Evolutionary conservation across 2,329 filamentous ascomycete genomes (phyloP).

Genomic region (Colletotrichum scovillei): DNA sequence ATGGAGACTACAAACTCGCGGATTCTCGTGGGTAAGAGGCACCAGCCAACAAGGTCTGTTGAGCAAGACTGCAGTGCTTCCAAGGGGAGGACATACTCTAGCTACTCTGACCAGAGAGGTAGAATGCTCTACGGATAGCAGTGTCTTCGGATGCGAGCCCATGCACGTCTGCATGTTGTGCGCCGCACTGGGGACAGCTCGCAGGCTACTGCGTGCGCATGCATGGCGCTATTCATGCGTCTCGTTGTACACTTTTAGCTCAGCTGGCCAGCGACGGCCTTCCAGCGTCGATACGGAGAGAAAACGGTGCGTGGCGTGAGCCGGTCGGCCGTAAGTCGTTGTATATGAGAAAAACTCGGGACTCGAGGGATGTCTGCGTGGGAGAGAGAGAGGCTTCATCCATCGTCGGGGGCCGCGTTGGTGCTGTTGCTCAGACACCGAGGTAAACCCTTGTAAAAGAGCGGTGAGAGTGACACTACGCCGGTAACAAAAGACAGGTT

Average conservation of each 20-base stretch:
- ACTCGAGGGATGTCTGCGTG: not conserved
- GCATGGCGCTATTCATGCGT: constrained; percentile 34
- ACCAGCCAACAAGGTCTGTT: not conserved
- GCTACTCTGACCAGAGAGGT: constrained; percentile 4
- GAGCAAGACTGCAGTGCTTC: constrained; percentile 6
- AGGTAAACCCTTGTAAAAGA: constrained; percentile 20
- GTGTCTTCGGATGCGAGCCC: constrained; percentile 24
- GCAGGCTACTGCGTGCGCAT: constrained; percentile 25
- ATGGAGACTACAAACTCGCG: not conserved
- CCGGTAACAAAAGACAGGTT: constrained; percentile 6
- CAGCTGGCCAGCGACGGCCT: not conserved
- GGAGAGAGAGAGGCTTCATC: not conserved
- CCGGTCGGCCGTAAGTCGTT: not conserved
- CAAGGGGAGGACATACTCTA: not conserved
- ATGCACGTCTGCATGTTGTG: constrained; percentile 32
- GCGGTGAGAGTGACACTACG: constrained; percentile 22
- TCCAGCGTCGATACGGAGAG: not conserved
- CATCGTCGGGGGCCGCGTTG: not conserved
- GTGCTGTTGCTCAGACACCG: constrained; percentile 10
- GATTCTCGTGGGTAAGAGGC: not conserved
- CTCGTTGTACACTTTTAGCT: constrained; percentile 1
- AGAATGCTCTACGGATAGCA: not conserved
- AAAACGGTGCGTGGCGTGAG: not conserved
- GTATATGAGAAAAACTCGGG: not conserved
- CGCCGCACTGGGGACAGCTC: constrained; percentile 21